Evolutionary conservation across 306 rosid genomes (phyloP).

Genomic region (Gastrolobium bilobum): DNA sequence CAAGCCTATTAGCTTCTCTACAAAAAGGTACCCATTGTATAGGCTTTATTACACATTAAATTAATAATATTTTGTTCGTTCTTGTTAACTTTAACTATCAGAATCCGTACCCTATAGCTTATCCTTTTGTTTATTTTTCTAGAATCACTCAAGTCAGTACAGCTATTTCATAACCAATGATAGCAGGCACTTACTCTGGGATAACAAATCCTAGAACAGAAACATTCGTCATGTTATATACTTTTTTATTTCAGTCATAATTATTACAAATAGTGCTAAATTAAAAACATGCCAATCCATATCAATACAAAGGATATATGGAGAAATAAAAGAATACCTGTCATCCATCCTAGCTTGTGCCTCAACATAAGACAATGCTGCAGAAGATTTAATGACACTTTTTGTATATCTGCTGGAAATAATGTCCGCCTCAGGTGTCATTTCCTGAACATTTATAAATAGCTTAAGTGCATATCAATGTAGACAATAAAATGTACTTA

Average conservation of each 20-base stretch:
- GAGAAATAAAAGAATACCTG: conserved; percentile 66
- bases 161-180: conserved; percentile 32
- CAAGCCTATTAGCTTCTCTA: too few species aligned
- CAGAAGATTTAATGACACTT: conserved; percentile 89
- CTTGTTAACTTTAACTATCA: background rate
- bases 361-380: conserved; percentile 94
- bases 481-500: conserved; percentile 10
- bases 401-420: conserved; percentile 81
- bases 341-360: conserved; percentile 99
- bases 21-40: too few species aligned
- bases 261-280: conserved; percentile 19
- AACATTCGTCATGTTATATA: background rate
- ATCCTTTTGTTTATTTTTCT: background rate
- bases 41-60: too few species aligned
- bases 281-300: conserved; percentile 24
- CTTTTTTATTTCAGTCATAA: conserved; percentile 21
- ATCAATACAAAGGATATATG: conserved; percentile 27
- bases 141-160: conserved; percentile 25
- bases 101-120: conserved; percentile 7
- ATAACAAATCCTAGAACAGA: conserved; percentile 31
- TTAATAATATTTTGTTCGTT: too few species aligned
- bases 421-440: conserved; percentile 95
- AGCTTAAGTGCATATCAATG: conserved; percentile 11
- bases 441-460: conserved; percentile 73
- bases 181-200: conserved; percentile 12